These are phyloP conservation scores for Thielaviopsis euricoi DNA, from an alignment of 2,329 filamentous ascomycete species.

Conservation along the genomic window DNA sequence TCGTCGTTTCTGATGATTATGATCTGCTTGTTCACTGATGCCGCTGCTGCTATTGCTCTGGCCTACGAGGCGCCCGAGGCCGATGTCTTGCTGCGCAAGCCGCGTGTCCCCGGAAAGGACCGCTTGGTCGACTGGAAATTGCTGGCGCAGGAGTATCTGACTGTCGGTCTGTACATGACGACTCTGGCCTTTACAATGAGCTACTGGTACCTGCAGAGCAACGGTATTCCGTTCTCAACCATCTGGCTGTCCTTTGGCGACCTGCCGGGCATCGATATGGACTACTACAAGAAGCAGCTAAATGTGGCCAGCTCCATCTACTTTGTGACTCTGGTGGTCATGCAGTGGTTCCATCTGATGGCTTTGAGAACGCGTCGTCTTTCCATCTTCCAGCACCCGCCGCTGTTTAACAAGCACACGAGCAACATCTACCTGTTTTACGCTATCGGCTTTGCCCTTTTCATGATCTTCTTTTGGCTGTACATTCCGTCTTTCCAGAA, in stretches of 20 bases:
- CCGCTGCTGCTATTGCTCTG: conserved; percentile 52
- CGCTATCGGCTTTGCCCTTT: conserved; percentile 84
- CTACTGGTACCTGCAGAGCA: conserved; percentile 74
- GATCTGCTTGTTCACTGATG: conserved; percentile 94
- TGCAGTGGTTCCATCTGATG: conserved; percentile 99
- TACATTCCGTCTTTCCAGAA: conserved; percentile 82
- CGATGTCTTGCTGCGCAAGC: conserved; percentile 53
- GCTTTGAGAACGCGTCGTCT: conserved; percentile 93
- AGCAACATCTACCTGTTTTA: conserved; percentile 97
- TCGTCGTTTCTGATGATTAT: conserved; percentile 95
- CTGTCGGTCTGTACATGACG: conserved; percentile 70
- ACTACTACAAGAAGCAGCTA: conserved; percentile 73
- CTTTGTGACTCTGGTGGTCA: conserved; percentile 81
- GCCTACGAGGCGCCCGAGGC: conserved; percentile 65
- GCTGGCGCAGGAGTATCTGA: conserved; percentile 49
- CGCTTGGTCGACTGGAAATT: conserved; percentile 59
- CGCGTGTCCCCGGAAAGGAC: conserved; percentile 51
- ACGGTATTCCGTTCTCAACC: conserved; percentile 68
- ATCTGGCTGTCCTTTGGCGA: conserved; percentile 98
- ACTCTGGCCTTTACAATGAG: conserved; percentile 98
- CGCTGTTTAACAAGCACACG: conserved; percentile 63
- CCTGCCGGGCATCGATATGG: conserved; percentile 79
- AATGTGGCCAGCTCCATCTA: conserved; percentile 87
- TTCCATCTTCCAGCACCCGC: conserved; percentile 75
- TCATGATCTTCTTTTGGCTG: conserved; percentile 80